A percentile compares a stretch with the other conserved stretches of the same genome.
Conservation (phyloP, 164 flowering plant species). For the Aristolochia californica region DNA sequence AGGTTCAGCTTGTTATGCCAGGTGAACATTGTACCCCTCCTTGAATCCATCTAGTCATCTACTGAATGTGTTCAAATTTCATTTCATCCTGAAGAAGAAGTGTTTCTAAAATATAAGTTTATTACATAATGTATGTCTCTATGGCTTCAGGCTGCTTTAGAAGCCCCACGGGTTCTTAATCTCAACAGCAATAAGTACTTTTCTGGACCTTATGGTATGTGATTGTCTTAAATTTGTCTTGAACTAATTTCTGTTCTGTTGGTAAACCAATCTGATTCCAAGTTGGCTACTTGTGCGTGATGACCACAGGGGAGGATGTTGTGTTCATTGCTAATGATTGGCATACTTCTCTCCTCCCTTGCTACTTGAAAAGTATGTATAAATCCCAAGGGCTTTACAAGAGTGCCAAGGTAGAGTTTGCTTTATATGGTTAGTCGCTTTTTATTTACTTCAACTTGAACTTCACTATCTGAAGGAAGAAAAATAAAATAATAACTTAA, state of each 20-base stretch:
- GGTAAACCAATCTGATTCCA: not conserved
- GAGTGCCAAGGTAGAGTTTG: constrained; percentile 49
- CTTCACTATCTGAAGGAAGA: too few species aligned
- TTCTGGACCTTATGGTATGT: constrained; percentile 80
- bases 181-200: constrained; percentile 50
- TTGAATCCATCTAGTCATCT: not conserved
- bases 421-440: not conserved
- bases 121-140: not conserved
- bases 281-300: not conserved
- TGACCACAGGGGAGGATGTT: constrained; percentile 58
- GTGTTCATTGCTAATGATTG: constrained; percentile 75
- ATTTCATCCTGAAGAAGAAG: not conserved
- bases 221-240: not conserved
- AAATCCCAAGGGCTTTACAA: constrained; percentile 46
- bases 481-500: not conserved
- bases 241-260: not conserved
- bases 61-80: not conserved
- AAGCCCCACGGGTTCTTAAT: constrained; percentile 71
- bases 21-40: constrained; percentile 22
- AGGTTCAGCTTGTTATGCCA: constrained; percentile 70
- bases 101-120: not conserved
- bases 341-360: constrained; percentile 79
- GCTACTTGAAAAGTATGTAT: constrained; percentile 64
- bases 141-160: constrained; percentile 63
- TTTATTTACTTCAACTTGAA: too few species aligned